Base-by-base conservation (phyloP, 352 stramenopile genomes). In the Phytophthora chlamydospora region DNA sequence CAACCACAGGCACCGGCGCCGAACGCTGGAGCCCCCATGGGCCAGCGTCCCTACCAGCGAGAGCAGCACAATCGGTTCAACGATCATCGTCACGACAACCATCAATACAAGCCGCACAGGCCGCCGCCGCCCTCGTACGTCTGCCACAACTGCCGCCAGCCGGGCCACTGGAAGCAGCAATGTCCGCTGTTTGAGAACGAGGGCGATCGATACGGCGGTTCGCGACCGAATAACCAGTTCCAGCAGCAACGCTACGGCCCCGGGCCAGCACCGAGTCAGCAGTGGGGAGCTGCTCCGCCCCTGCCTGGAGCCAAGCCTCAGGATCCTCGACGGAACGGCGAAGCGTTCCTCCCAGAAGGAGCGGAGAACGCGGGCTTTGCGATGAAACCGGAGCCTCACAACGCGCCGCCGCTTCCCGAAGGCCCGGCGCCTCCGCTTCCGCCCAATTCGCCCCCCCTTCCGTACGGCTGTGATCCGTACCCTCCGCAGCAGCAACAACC, bases 151-250 rank as follows among this genome's bases (percentile, higher is more conserved):
- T 95, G 85, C 62, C 77, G 76, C 13, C 70, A 83, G 36, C 80
- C 82, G 19, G 85, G 85, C 4, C 85, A 95, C 43, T 95, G 85
- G 85, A 93, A 93, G 35, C 79, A 92, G 19, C 64, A 91, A 13
- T 94, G 84, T 46, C 68, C 80, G 7, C 66, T 86, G 33, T 71
- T 66, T 29, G 44, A 12, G n/a, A 71, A 67, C 34, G 62, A 66
- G 11, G 68, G 56, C 11, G 46, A 66, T 19, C 32, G 46, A 4
- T 56, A 33, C 31, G 41, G 54, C 13, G 24, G 24, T 3, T 54
- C 42, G 47, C 45, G 33, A 44, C 48, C 58, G 4, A 32, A 67
- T 42, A 43, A 46, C 6, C 36, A 27, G 7, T 47, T 54, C 40
- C 58, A 64, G 32, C 39, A 59, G 27, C 24, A 27, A 27, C 55